Evolutionary conservation across 2,329 filamentous ascomycete species (phyloP).

Genomic region (Neoarthrinium moseri): DNA sequence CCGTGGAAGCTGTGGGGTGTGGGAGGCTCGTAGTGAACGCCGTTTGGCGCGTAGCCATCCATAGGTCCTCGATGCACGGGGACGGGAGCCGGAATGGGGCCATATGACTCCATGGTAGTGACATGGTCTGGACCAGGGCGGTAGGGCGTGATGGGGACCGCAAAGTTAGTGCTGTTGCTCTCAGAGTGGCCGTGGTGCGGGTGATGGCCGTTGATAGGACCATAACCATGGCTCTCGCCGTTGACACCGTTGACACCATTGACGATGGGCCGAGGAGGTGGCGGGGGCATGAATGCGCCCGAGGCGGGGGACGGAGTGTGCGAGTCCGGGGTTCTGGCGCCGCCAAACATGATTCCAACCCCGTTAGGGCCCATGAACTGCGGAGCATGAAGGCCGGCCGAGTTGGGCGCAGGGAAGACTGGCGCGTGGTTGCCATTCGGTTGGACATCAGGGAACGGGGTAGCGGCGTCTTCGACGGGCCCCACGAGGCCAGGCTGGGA

Average conservation of each 20-base stretch:
- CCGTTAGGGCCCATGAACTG: conserved; percentile 38
- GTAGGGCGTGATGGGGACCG: conserved; percentile 23
- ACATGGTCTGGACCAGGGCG: conserved; percentile 23
- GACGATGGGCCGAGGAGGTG: conserved; percentile 20
- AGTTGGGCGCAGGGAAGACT: conserved; percentile 13
- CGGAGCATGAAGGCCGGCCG: conserved; percentile 20
- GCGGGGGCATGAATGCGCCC: conserved; percentile 46
- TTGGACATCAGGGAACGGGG: conserved; percentile 18
- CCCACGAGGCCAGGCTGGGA: conserved; percentile 19
- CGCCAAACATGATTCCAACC: conserved; percentile 54
- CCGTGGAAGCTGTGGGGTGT: conserved; percentile 62
- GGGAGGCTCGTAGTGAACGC: conserved; percentile 45
- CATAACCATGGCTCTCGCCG: conserved; percentile 15
- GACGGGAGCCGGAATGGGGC: conserved; percentile 17
- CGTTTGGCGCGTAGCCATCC: conserved; percentile 31
- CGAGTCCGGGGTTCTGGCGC: conserved; percentile 45
- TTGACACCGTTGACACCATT: conserved; percentile 21
- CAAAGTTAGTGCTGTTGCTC: conserved; percentile 23
- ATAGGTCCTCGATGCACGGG: conserved; percentile 25
- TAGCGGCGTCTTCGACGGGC: too few relatives aligned
- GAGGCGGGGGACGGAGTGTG: conserved; percentile 57
- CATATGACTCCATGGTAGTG: conserved; percentile 23
- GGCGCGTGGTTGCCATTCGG: not conserved
- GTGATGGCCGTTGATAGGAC: conserved; percentile 13
- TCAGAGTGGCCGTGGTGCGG: conserved; percentile 25